phyloP scores from a whole-genome alignment of 495 filamentous ascomycete species.

The Neurospora pannonica region DNA sequence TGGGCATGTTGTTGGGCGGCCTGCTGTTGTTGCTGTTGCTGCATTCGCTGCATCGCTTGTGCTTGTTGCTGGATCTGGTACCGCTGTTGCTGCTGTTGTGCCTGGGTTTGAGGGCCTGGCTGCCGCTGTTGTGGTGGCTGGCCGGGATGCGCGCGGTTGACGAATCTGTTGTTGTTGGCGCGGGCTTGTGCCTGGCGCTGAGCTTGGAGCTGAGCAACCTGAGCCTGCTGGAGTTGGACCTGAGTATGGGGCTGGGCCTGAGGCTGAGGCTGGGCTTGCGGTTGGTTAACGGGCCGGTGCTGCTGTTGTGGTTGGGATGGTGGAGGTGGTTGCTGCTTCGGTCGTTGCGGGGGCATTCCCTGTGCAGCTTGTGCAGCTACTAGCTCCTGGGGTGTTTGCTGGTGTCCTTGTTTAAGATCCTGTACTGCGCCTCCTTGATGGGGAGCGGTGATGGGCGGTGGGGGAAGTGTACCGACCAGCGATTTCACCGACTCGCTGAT shows the following conservation, averaged over 20 bases:
- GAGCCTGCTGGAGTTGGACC: slow-evolving; percentile 2
- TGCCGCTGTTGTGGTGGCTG: slow-evolving; percentile 10
- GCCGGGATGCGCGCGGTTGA: neutral
- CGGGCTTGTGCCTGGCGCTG: neutral
- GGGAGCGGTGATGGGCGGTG: neutral
- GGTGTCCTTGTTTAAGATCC: neutral
- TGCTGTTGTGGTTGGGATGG: neutral
- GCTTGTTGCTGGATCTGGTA: slow-evolving; percentile 4
- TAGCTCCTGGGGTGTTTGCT: neutral
- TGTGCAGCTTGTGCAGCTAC: neutral
- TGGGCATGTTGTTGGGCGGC: slow-evolving; percentile 5
- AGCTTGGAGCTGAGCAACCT: neutral
- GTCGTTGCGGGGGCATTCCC: neutral
- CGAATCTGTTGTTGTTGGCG: slow-evolving; percentile 4
- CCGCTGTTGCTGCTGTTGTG: slow-evolving; percentile 5
- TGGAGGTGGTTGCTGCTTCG: neutral
- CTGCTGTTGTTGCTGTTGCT: slow-evolving; percentile 18
- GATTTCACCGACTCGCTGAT: slow-evolving; percentile 23
- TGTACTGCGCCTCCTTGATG: neutral
- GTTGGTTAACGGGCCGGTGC: neutral
- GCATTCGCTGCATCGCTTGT: neutral
- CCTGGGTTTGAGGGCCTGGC: neutral
- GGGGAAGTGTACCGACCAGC: slow-evolving; percentile 13
- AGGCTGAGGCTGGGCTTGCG: neutral
- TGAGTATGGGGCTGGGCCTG: slow-evolving; percentile 1